phyloP scores from a whole-genome alignment of 1,284 basidiomycete genomes.

The Sphagnurus paluster region DNA sequence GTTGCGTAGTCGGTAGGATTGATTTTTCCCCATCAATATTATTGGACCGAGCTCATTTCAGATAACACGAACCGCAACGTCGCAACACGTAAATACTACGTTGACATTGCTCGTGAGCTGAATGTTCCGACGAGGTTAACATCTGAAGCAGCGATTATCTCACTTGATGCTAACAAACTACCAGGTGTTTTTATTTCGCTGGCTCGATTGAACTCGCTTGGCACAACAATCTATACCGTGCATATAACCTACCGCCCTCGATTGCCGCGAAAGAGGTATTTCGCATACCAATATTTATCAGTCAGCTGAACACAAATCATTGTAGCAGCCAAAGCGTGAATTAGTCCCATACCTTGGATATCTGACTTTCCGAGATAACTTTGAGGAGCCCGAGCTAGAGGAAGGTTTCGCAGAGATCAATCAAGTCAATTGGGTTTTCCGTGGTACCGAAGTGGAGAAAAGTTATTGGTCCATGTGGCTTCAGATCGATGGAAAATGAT shows the following conservation, averaged over 20 bases:
- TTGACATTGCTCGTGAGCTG: conserved; percentile 61
- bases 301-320: conserved; percentile 1
- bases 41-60: conserved; percentile 26
- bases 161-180: background rate
- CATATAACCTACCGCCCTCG: conserved; percentile 55
- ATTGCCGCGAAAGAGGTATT: conserved; percentile 37
- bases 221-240: conserved; percentile 90
- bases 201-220: conserved; percentile 76
- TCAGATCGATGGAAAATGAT: conserved; percentile 62
- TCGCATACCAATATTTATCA: background rate
- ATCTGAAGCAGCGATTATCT: background rate
- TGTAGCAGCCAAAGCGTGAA: conserved; percentile 47
- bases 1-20: conserved; percentile 74
- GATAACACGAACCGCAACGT: conserved; percentile 87
- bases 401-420: conserved; percentile 82
- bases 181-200: conserved; percentile 75
- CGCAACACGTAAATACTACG: conserved; percentile 67
- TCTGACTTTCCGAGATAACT: conserved; percentile 55
- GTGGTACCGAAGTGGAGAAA: conserved; percentile 71
- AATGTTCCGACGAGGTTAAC: conserved; percentile 58
- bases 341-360: conserved; percentile 70
- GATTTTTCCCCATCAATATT: background rate
- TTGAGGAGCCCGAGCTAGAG: conserved; percentile 60
- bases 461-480: conserved; percentile 79
- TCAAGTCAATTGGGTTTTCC: conserved; percentile 77